Evolutionary conservation across 73 alveolate genomes (phyloP).

Genomic region (Diophrys appendiculata): DNA sequence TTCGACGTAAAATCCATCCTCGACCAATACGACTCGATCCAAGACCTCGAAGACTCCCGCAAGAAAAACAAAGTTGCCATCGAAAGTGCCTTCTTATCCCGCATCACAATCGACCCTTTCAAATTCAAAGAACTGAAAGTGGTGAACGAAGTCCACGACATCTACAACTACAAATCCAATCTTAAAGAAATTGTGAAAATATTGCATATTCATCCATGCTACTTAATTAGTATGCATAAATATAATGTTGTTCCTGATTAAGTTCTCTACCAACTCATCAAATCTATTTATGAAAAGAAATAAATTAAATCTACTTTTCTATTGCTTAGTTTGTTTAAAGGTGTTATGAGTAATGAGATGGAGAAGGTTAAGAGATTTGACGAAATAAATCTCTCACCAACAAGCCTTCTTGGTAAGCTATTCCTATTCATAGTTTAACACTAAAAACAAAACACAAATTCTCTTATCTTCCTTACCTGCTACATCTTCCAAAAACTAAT

Average conservation of each 20-base stretch:
- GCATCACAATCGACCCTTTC: conserved; percentile 22
- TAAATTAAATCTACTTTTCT: conserved; percentile 24
- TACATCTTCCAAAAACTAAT: conserved; percentile 27
- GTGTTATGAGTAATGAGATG: conserved; percentile 19
- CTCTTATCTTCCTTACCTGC: conserved; percentile 19
- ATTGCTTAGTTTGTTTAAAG: conserved; percentile 19
- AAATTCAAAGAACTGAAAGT: neutral
- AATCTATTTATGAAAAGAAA: conserved; percentile 26
- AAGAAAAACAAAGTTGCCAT: conserved; percentile 14
- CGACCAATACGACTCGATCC: neutral
- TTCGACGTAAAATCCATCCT: conserved; percentile 12
- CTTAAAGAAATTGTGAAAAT: conserved; percentile 23
- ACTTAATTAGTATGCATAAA: conserved; percentile 9
- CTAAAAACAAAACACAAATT: conserved; percentile 32
- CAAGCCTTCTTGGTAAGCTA: conserved; percentile 30
- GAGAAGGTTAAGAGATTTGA: conserved; percentile 3
- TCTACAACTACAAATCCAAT: neutral
- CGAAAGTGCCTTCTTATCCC: conserved; percentile 37
- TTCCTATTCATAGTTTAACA: conserved; percentile 17
- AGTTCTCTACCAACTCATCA: neutral
- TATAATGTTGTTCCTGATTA: neutral
- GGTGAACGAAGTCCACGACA: neutral
- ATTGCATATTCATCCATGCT: conserved; percentile 53
- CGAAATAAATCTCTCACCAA: conserved; percentile 12
- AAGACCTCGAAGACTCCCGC: conserved; percentile 32